A percentile compares a stretch with the other conserved stretches of the same genome.
These are phyloP conservation scores for Scheffersomyces lignicola DNA, from an alignment of 1,139 yeast species.

Conservation along the genomic window DNA sequence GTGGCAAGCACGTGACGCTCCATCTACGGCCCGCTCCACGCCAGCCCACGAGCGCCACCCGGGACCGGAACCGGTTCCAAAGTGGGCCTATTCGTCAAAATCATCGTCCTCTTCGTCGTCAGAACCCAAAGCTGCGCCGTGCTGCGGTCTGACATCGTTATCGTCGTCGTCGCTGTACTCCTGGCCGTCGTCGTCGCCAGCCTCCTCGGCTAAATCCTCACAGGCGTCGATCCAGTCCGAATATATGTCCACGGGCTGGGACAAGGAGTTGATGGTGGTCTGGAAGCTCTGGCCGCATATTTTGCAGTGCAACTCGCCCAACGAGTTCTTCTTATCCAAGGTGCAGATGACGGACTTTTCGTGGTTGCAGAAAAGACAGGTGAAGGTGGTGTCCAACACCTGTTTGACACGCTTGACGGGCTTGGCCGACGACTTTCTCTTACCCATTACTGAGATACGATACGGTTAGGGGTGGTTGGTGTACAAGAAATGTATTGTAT, in stretches of 20 bases:
- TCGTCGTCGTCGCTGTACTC: slow-evolving; percentile 43
- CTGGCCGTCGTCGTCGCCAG: slow-evolving; percentile 29
- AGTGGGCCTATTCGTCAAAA: too few species aligned
- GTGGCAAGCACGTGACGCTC: too few species aligned
- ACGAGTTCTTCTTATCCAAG: slow-evolving; percentile 80
- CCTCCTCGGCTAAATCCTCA: slow-evolving; percentile 86
- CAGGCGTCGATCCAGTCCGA: slow-evolving; percentile 99
- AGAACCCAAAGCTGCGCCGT: slow-evolving; percentile 23
- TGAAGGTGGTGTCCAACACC: slow-evolving; percentile 79
- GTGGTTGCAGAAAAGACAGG: slow-evolving; percentile 94
- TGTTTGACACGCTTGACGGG: slow-evolving; percentile 81
- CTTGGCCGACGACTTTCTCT: slow-evolving; percentile 85
- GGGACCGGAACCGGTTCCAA: too few species aligned
- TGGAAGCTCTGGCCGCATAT: slow-evolving; percentile 95
- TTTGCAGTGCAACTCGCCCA: slow-evolving; percentile 86
- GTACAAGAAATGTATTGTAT: too few species aligned
- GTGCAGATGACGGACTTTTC: slow-evolving; percentile 89
- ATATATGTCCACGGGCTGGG: slow-evolving; percentile 91
- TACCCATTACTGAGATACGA: too few species aligned
- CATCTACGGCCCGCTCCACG: too few species aligned
- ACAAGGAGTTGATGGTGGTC: slow-evolving; percentile 76
- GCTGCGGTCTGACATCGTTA: slow-evolving; percentile 16
- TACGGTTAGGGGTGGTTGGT: too few species aligned
- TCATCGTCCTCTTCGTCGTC: slow-evolving; percentile 34
- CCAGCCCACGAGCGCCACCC: too few species aligned